Percentiles rank a stretch among this genome's conserved stretches.
phyloP scores from a whole-genome alignment of 2,329 filamentous ascomycete genomes.

The Zymoseptoria tritici region DNA sequence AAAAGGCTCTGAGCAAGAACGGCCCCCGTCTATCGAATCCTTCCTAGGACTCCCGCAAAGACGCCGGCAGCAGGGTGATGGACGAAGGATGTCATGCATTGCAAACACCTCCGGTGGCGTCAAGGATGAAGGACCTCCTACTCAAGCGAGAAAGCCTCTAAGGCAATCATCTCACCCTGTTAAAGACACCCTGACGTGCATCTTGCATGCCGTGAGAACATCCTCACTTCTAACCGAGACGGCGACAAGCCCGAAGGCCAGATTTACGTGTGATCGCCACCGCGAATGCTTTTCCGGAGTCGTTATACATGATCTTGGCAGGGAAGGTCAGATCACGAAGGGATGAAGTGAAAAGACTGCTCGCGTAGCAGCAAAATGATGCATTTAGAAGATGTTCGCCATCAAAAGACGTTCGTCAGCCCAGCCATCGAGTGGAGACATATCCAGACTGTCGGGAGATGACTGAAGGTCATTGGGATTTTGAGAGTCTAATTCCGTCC shows the following conservation, averaged over 20 bases:
- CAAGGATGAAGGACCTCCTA: neutral
- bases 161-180: neutral
- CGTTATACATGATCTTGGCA: neutral
- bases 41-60: neutral
- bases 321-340: neutral
- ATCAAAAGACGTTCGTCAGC: neutral
- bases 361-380: neutral
- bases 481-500: too few species aligned
- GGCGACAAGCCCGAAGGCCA: neutral
- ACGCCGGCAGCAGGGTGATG: neutral
- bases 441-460: neutral
- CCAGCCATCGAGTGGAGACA: neutral
- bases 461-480: neutral
- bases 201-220: neutral
- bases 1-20: neutral
- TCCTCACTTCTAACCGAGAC: neutral
- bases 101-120: neutral
- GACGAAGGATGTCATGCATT: neutral
- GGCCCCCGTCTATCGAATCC: neutral
- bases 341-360: neutral
- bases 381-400: too few species aligned
- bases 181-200: neutral
- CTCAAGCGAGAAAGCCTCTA: neutral
- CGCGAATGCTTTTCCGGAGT: neutral
- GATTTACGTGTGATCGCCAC: neutral